phyloP scores from a whole-genome alignment of 768 basidiomycete species.

The Russula foetens region DNA sequence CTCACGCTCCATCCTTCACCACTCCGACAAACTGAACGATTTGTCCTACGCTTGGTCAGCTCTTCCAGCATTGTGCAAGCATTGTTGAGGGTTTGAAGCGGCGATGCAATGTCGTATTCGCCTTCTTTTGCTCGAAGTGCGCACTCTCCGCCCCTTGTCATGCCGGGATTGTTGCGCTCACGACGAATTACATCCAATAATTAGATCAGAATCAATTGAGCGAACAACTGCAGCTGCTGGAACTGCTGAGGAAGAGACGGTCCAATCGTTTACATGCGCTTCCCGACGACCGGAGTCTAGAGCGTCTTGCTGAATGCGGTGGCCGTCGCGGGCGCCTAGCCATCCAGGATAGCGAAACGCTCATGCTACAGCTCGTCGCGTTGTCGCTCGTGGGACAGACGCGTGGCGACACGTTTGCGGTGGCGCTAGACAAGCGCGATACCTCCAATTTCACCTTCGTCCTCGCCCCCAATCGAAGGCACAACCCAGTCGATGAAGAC shows the following conservation, averaged over 20 bases:
- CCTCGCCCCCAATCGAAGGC: conserved; percentile 12
- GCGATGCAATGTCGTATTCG: conserved; percentile 15
- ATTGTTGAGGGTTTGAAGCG: conserved; percentile 1
- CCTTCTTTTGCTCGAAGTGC: conserved; percentile 9
- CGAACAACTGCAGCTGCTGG: conserved; percentile 10
- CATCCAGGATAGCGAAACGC: conserved; percentile 9
- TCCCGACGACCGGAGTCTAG: conserved; percentile 1
- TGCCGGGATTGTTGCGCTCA: background rate
- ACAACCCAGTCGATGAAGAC: conserved; percentile 1
- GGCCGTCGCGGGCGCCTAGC: conserved; percentile 11
- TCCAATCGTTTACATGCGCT: background rate
- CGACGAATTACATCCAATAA: background rate
- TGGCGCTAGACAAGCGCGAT: conserved; percentile 15
- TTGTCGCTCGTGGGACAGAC: conserved; percentile 16
- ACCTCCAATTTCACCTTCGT: conserved; percentile 8
- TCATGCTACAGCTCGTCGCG: conserved; percentile 13
- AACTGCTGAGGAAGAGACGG: conserved; percentile 3
- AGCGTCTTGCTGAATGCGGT: background rate
- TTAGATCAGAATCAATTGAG: conserved; percentile 16
- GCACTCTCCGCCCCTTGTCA: background rate
- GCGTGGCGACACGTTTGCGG: conserved; percentile 13
- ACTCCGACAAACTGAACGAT: conserved; percentile 5
- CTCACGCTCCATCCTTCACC: background rate
- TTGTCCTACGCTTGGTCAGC: background rate
- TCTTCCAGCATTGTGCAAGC: background rate